Base-by-base conservation (phyloP, 2,329 filamentous ascomycete species). In the Aspergillus sp. region DNA sequence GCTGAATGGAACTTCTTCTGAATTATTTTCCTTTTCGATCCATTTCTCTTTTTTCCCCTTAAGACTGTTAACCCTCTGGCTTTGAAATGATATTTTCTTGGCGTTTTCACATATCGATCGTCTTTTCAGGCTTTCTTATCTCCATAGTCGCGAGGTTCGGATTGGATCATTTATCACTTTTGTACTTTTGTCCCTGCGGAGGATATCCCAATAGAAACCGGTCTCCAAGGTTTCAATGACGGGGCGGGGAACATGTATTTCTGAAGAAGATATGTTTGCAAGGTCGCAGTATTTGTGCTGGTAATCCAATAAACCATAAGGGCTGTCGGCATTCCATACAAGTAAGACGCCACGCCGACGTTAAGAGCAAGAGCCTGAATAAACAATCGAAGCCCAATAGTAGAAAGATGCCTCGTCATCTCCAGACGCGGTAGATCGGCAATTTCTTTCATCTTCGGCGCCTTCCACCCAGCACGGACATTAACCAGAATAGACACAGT, bases 251-350 rank as follows among this genome's bases (percentile, higher is more conserved):
- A 75, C 69, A 80, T 73, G 25, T 74, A 66, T 49, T 69, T 74
- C 21, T 77, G 71, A 61, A 81, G 58, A 17, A 78, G 23, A 52
- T 63, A 60, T 3, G 67, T 69, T 63, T 82, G 79, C 15, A 73
- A 52, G 33, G 72, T 77, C 41, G 77, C 79, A 44, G 77, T 60
- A 58, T 73, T 68, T 27, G 73, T 73, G 57, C 77, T 81, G 4
- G 72, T 75, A 33, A 81, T 77, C 81, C 81, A 83, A 63, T 82
- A 83, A 6, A 82, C 62, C 65, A 82, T 64, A 57, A 82, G 69
- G 0, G 76, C 79, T 27, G 68, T 67, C 5, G 81, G 81, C 59
- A 81, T 68, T 37, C 76, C 62, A 59, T 66, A 64, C 21, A 64
- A 27, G 43, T 64, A 74, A 12, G 66, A 64, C 5, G 70, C 63